Conservation (phyloP, 208 protist species). For the Leishmania tarentolae region DNA sequence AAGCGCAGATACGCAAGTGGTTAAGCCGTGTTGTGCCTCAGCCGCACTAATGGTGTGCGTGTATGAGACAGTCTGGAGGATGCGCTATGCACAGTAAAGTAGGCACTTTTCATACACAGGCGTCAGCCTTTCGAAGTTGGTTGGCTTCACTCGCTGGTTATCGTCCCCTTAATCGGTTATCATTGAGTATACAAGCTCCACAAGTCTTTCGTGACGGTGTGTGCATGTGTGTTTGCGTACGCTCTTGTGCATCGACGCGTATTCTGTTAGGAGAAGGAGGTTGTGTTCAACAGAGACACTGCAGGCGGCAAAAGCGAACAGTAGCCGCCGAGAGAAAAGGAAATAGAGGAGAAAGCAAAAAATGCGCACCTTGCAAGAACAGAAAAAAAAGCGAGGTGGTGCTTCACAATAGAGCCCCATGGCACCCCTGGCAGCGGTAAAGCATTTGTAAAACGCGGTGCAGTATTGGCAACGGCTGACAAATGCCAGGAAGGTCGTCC, state of each 20-base stretch:
- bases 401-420: neutral
- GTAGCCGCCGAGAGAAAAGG: neutral
- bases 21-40: neutral
- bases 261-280: neutral
- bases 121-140: neutral
- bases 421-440: neutral
- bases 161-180: neutral
- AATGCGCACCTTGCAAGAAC: neutral
- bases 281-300: neutral
- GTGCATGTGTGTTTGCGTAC: neutral
- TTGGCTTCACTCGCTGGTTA: neutral
- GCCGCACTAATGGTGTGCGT: neutral
- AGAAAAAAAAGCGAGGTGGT: neutral
- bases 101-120: neutral
- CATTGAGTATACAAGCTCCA: neutral
- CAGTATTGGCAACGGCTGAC: neutral
- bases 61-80: neutral
- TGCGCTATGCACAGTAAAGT: neutral
- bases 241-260: neutral
- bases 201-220: neutral
- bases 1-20: neutral
- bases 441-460: neutral
- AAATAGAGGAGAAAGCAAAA: neutral
- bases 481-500: neutral
- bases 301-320: neutral